These are phyloP conservation scores for Mortierella antarctica DNA, from an alignment of 192 early-diverging fungal species.

Conservation along the genomic window DNA sequence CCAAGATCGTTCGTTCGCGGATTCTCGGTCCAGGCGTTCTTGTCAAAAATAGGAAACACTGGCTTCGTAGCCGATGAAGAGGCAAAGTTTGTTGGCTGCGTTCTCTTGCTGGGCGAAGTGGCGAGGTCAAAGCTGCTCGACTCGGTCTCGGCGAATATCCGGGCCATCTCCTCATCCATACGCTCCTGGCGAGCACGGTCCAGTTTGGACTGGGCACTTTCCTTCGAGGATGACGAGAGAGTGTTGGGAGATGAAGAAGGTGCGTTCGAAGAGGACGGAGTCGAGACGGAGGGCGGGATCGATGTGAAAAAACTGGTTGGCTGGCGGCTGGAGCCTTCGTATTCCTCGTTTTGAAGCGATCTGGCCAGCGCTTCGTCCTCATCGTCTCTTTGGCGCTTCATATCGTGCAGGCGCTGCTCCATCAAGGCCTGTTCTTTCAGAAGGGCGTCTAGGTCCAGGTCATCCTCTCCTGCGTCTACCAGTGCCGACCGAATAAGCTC, in stretches of 20 bases:
- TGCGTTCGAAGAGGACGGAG: background rate
- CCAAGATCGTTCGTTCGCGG: too few relatives aligned
- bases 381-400: slow-evolving; percentile 45
- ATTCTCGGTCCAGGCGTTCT: background rate
- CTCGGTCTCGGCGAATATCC: slow-evolving; percentile 33
- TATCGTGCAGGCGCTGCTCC: slow-evolving; percentile 29
- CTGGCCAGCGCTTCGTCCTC: slow-evolving; percentile 37
- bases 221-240: background rate
- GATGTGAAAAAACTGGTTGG: background rate
- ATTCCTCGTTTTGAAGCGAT: slow-evolving; percentile 40
- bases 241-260: background rate
- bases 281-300: background rate
- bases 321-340: background rate
- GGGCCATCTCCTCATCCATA: slow-evolving; percentile 46
- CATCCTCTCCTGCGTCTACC: slow-evolving; percentile 25
- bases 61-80: background rate
- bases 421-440: slow-evolving; percentile 34
- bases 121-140: slow-evolving; percentile 27
- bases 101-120: slow-evolving; percentile 9
- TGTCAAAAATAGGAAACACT: slow-evolving; percentile 25
- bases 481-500: slow-evolving; percentile 25
- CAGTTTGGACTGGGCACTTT: slow-evolving; percentile 7
- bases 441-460: slow-evolving; percentile 30
- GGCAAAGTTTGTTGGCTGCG: background rate
- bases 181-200: slow-evolving; percentile 40